phyloP scores from a whole-genome alignment of 306 rosid genomes.

The Trifolium repens region DNA sequence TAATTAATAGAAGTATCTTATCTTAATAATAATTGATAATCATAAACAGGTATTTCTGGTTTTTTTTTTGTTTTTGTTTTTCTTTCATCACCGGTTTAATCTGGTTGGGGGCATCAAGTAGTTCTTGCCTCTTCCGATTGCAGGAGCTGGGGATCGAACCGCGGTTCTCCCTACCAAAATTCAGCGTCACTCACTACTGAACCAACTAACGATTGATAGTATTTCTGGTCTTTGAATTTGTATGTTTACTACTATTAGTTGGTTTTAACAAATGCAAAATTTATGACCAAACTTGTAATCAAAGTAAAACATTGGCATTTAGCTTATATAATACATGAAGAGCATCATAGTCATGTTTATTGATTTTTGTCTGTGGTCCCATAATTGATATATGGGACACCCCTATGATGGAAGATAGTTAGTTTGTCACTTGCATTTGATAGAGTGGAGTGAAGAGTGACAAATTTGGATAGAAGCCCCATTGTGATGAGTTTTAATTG shows the following conservation, averaged over 20 bases:
- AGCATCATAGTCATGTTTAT: slow-evolving; percentile 17
- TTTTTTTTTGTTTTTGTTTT: background rate
- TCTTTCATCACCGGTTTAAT: too few species aligned
- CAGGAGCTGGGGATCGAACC: too few species aligned
- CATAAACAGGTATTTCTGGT: background rate
- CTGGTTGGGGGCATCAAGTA: too few species aligned
- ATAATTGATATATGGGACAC: slow-evolving; percentile 43
- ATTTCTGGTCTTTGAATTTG: slow-evolving; percentile 25
- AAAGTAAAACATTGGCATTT: slow-evolving; percentile 35
- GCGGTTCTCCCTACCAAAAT: too few species aligned
- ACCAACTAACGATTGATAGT: background rate
- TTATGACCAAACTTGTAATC: slow-evolving; percentile 36
- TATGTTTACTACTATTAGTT: slow-evolving; percentile 17
- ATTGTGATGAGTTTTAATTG: slow-evolving; percentile 53
- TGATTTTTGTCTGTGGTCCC: slow-evolving; percentile 50
- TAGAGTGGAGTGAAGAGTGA: slow-evolving; percentile 44
- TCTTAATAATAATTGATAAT: slow-evolving; percentile 9
- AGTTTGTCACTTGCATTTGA: slow-evolving; percentile 41
- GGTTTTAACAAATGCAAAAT: slow-evolving; percentile 24
- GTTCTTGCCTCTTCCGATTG: too few species aligned
- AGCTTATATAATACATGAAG: background rate
- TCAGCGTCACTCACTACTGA: too few species aligned
- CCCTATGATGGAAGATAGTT: slow-evolving; percentile 41
- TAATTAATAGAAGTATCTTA: background rate
- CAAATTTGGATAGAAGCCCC: slow-evolving; percentile 47